These are phyloP conservation scores for Colletotrichum sp. DNA, from an alignment of 2,329 filamentous ascomycete genomes.

Conservation along the genomic window DNA sequence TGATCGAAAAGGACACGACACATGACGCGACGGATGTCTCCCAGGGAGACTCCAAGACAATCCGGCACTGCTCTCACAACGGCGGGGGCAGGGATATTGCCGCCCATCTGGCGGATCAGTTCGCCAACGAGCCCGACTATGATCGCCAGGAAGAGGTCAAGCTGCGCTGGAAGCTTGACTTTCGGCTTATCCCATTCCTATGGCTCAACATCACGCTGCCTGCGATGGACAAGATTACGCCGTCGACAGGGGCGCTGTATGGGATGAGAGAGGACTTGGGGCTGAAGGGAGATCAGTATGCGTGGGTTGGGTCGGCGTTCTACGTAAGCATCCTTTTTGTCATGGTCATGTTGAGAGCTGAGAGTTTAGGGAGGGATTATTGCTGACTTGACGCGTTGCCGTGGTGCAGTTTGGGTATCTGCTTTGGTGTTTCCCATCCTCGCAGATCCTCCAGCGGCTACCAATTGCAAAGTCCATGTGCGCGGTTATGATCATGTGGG, in stretches of 20 bases:
- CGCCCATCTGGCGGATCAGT: not conserved
- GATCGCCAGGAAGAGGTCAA: not conserved
- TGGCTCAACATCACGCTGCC: conserved; percentile 25
- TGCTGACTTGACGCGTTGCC: not conserved
- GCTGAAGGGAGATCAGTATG: conserved; percentile 27
- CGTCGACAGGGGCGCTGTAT: conserved; percentile 31
- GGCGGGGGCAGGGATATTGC: not conserved
- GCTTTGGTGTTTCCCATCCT: not conserved
- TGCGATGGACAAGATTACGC: conserved; percentile 36
- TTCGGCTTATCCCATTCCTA: not conserved
- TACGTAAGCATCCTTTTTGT: not conserved
- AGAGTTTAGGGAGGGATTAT: not conserved
- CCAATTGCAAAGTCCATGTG: not conserved
- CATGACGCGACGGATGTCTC: not conserved
- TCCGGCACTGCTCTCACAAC: not conserved
- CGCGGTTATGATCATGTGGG: not conserved
- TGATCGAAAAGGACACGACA: not conserved
- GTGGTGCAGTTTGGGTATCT: not conserved
- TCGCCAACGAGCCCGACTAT: not conserved
- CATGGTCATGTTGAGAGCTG: not conserved
- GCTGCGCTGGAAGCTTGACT: not conserved
- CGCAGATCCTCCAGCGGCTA: not conserved
- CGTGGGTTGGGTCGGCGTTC: conserved; percentile 15
- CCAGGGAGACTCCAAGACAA: not conserved
- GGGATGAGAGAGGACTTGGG: conserved; percentile 27